Evolutionary conservation across 495 filamentous ascomycete genomes (phyloP).

Genomic region (Entonaema liquescens): DNA sequence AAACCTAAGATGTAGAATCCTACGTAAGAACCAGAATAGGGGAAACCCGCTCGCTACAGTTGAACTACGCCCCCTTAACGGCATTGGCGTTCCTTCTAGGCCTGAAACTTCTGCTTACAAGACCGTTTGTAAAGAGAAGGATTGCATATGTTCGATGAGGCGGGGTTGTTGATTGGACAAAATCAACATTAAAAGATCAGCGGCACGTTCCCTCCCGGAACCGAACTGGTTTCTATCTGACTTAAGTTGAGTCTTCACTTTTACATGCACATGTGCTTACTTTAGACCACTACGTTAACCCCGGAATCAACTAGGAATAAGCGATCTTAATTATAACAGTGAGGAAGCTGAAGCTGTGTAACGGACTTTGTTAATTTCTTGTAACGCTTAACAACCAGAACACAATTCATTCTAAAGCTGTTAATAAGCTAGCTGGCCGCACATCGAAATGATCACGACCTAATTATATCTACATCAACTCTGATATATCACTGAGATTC

Average conservation of each 20-base stretch:
- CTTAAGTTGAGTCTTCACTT: slow-evolving; percentile 2
- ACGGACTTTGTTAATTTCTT: slow-evolving; percentile 17
- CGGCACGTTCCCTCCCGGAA: slow-evolving; percentile 17
- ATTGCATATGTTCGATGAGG: slow-evolving; percentile 10
- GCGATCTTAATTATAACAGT: slow-evolving; percentile 4
- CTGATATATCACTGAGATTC: slow-evolving; percentile 12
- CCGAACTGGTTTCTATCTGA: slow-evolving; percentile 18
- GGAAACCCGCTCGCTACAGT: slow-evolving; percentile 7
- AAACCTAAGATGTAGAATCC: slow-evolving; percentile 20
- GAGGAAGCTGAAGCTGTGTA: slow-evolving; percentile 9
- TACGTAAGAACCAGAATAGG: slow-evolving; percentile 27
- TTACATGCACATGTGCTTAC: slow-evolving; percentile 11
- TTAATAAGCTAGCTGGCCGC: slow-evolving; percentile 3
- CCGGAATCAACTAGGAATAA: slow-evolving; percentile 17
- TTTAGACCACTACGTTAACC: slow-evolving; percentile 9
- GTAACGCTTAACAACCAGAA: slow-evolving; percentile 6
- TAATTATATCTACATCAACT: slow-evolving; percentile 28
- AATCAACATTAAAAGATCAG: slow-evolving; percentile 22
- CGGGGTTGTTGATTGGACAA: slow-evolving; percentile 22
- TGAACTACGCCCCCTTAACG: slow-evolving; percentile 24
- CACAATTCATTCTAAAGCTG: neutral
- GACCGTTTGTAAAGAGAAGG: slow-evolving; percentile 25
- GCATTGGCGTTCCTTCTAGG: slow-evolving; percentile 25
- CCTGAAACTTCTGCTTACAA: slow-evolving; percentile 32
- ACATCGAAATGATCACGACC: slow-evolving; percentile 9